Conservation (phyloP, 495 filamentous ascomycete species). For the Trypethelium eluteriae region DNA sequence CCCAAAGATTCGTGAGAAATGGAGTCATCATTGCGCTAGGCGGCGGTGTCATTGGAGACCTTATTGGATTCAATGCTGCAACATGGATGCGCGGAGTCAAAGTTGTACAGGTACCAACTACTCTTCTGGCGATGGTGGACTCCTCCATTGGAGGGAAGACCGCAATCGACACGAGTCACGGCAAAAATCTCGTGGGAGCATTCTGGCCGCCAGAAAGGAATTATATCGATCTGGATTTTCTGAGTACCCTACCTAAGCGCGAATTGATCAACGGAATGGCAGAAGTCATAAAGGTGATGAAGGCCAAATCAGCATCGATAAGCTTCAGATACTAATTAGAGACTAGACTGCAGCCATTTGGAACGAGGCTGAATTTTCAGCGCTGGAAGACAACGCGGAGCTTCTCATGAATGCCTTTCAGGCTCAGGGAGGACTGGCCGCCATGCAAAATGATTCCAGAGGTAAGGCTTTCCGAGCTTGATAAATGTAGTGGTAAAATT, state of each 20-base stretch:
- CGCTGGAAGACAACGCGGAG: slow-evolving; percentile 72
- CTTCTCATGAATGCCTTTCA: slow-evolving; percentile 56
- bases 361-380: slow-evolving; percentile 77
- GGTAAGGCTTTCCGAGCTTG: neutral
- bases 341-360: slow-evolving; percentile 84
- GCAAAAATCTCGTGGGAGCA: slow-evolving; percentile 91
- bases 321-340: slow-evolving; percentile 10
- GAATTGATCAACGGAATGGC: slow-evolving; percentile 99
- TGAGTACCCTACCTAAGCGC: slow-evolving; percentile 81
- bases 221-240: slow-evolving; percentile 88
- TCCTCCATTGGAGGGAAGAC: slow-evolving; percentile 98
- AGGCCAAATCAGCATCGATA: neutral
- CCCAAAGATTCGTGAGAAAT: slow-evolving; percentile 84
- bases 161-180: slow-evolving; percentile 91
- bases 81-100: slow-evolving; percentile 97
- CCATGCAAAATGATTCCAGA: neutral
- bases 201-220: slow-evolving; percentile 94
- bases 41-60: slow-evolving; percentile 95
- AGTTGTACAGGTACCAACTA: slow-evolving; percentile 94
- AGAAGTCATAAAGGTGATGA: slow-evolving; percentile 74
- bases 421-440: neutral
- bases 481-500: neutral
- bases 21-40: slow-evolving; percentile 91
- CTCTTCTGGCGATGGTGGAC: slow-evolving; percentile 93
- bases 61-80: slow-evolving; percentile 93